These are phyloP conservation scores for Castanopsis chinensis DNA, from an alignment of 306 rosid genomes.

Conservation along the genomic window DNA sequence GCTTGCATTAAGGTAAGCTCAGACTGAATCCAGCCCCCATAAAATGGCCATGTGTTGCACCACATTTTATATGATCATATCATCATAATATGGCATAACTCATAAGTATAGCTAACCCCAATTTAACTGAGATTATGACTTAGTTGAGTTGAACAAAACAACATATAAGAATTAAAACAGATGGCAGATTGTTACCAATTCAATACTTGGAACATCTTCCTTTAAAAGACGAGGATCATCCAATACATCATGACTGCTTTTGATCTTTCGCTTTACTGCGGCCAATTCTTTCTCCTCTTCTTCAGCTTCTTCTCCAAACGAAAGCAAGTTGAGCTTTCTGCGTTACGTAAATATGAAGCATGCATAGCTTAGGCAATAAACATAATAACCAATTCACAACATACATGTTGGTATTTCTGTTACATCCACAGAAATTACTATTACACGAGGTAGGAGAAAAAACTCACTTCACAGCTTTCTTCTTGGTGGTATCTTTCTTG, in stretches of 20 bases:
- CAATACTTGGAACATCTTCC: slow-evolving; percentile 44
- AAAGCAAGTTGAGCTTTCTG: slow-evolving; percentile 86
- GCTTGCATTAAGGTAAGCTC: background rate
- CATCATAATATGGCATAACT: too few species aligned
- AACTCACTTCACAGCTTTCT: slow-evolving; percentile 80
- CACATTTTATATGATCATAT: too few species aligned
- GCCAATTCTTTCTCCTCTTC: slow-evolving; percentile 88
- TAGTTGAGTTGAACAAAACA: too few species aligned
- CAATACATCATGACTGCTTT: slow-evolving; percentile 95
- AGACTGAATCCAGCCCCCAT: background rate
- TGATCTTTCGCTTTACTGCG: slow-evolving; percentile 73
- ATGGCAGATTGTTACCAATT: slow-evolving; percentile 45
- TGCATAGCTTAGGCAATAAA: background rate
- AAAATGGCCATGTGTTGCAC: too few species aligned
- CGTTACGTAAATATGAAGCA: slow-evolving; percentile 20
- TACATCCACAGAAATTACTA: background rate
- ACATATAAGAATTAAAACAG: background rate
- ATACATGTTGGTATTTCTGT: background rate
- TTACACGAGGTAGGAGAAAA: slow-evolving; percentile 2
- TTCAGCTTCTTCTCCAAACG: slow-evolving; percentile 97
- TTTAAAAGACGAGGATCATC: slow-evolving; percentile 94
- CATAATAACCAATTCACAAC: background rate
- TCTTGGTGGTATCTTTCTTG: slow-evolving; percentile 56
- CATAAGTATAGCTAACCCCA: too few species aligned
- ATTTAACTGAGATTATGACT: too few species aligned